Percentiles rank a stretch among this genome's conserved stretches.
These are phyloP conservation scores for Phytophthora palmivora DNA, from an alignment of 352 stramenopile species.

Conservation along the genomic window DNA sequence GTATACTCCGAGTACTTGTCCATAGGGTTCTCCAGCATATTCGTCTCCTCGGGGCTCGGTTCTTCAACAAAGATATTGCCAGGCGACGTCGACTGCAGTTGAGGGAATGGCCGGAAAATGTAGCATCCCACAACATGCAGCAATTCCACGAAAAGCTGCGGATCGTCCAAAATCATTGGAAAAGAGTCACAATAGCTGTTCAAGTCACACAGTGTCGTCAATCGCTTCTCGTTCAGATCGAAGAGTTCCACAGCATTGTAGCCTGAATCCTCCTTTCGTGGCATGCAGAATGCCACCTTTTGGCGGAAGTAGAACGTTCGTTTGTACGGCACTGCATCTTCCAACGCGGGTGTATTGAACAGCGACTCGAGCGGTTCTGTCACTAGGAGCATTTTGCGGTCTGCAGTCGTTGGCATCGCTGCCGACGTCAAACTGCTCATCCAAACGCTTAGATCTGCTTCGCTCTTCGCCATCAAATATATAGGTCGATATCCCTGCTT, in stretches of 20 bases:
- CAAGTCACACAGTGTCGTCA: slow-evolving; percentile 85
- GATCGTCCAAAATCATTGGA: slow-evolving; percentile 82
- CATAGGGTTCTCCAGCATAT: slow-evolving; percentile 71
- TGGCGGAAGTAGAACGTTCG: slow-evolving; percentile 87
- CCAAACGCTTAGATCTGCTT: slow-evolving; percentile 83
- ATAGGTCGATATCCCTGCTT: slow-evolving; percentile 77
- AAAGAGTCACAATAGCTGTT: slow-evolving; percentile 89
- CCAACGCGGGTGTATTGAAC: slow-evolving; percentile 80
- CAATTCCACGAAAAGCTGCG: slow-evolving; percentile 83
- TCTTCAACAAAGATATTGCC: slow-evolving; percentile 89
- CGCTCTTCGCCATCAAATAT: slow-evolving; percentile 89
- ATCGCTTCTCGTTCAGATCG: slow-evolving; percentile 83
- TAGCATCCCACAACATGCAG: slow-evolving; percentile 83
- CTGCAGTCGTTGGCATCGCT: slow-evolving; percentile 73
- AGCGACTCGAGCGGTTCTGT: slow-evolving; percentile 65
- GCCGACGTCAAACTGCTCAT: slow-evolving; percentile 88
- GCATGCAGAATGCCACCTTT: slow-evolving; percentile 85
- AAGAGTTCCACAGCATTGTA: slow-evolving; percentile 71
- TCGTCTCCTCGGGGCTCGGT: slow-evolving; percentile 62
- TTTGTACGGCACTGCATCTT: slow-evolving; percentile 85
- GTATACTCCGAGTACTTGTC: slow-evolving; percentile 89
- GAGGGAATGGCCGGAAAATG: slow-evolving; percentile 83
- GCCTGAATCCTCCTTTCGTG: slow-evolving; percentile 55
- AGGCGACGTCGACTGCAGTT: slow-evolving; percentile 55
- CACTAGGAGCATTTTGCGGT: slow-evolving; percentile 75